A percentile compares a stretch with the other conserved stretches of the same genome.
Evolutionary conservation across 2,329 filamentous ascomycete species (phyloP).

Genomic region (Colletotrichum sansevieriae): DNA sequence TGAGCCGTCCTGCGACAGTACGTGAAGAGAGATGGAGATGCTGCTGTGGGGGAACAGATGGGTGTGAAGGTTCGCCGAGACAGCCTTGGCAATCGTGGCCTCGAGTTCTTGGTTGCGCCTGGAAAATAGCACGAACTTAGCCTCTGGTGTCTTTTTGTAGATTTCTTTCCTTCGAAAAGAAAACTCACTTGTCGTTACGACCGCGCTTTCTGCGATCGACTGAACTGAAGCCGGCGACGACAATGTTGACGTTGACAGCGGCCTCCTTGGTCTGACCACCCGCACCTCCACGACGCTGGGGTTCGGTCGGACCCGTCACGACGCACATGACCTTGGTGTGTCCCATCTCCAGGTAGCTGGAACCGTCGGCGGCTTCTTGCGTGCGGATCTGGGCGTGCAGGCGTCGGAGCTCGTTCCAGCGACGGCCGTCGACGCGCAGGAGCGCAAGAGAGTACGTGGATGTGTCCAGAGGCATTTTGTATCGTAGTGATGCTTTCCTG

Average conservation of each 20-base stretch:
- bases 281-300: constrained; percentile 51
- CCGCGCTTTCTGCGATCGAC: constrained; percentile 85
- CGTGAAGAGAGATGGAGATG: constrained; percentile 86
- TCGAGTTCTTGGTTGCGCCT: constrained; percentile 87
- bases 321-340: constrained; percentile 98
- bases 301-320: constrained; percentile 86
- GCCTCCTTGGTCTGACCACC: constrained; percentile 62
- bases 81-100: constrained; percentile 81
- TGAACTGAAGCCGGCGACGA: constrained; percentile 88
- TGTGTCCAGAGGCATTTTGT: constrained; percentile 91
- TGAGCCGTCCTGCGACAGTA: constrained; percentile 91
- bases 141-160: neutral
- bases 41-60: constrained; percentile 90
- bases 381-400: constrained; percentile 91
- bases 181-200: constrained; percentile 80
- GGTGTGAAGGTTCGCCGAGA: constrained; percentile 83
- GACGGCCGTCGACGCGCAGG: constrained; percentile 83
- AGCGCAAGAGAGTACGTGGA: constrained; percentile 91
- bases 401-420: constrained; percentile 97
- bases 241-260: constrained; percentile 83
- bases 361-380: constrained; percentile 92
- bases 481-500: neutral
- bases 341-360: constrained; percentile 94
- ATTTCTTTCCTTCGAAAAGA: neutral
- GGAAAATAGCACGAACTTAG: neutral